A percentile compares a stretch with the other conserved stretches of the same genome.
Evolutionary conservation across 345 rosid genomes (phyloP).

Genomic region (Lepidium didymum): DNA sequence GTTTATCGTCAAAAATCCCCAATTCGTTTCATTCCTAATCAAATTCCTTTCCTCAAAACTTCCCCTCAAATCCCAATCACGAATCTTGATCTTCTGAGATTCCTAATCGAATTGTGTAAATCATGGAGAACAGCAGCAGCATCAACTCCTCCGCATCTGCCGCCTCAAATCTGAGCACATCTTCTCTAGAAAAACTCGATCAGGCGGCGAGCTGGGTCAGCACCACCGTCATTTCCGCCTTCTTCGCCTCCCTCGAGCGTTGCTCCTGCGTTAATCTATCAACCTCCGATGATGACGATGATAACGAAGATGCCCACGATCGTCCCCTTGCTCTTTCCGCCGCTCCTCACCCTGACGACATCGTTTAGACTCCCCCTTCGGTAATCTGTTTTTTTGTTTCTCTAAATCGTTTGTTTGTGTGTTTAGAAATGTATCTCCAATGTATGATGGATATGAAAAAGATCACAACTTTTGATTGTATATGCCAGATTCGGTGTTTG

Average conservation of each 20-base stretch:
- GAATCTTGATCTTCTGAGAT: background rate
- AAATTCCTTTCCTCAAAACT: background rate
- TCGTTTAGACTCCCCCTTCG: conserved; percentile 8
- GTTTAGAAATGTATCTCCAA: background rate
- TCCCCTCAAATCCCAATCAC: background rate
- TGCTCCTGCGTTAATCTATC: conserved; percentile 77
- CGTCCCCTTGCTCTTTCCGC: conserved; percentile 46
- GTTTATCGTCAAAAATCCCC: background rate
- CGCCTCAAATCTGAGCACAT: conserved; percentile 29
- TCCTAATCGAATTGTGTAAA: background rate
- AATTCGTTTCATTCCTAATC: background rate
- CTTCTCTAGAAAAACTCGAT: conserved; percentile 42
- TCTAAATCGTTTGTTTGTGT: background rate
- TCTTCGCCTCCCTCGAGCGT: conserved; percentile 85
- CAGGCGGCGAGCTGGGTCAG: conserved; percentile 64
- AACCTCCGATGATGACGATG: conserved; percentile 67
- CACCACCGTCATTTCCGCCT: conserved; percentile 67
- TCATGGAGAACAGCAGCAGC: conserved; percentile 32
- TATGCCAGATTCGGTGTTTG: conserved; percentile 7
- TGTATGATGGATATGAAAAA: background rate
- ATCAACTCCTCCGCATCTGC: conserved; percentile 23
- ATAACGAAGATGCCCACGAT: conserved; percentile 37
- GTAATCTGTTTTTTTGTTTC: background rate
- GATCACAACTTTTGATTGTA: conserved; percentile 19
- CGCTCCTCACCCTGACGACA: conserved; percentile 28